Base-by-base conservation (phyloP, 805 yeast genomes). In the Lachancea dasiensis region DNA sequence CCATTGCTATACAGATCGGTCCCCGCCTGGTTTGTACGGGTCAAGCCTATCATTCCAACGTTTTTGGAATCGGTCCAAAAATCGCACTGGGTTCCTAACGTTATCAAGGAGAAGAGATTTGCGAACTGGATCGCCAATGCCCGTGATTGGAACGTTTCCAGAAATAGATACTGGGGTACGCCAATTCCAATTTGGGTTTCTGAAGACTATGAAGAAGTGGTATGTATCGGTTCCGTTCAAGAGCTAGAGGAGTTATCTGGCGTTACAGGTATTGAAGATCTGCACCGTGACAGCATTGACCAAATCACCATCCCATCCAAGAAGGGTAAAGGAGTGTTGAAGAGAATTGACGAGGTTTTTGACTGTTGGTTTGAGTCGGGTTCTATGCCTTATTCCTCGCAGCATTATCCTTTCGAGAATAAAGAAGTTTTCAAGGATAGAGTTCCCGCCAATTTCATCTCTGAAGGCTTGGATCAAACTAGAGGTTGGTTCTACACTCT, bases 281-380 rank as follows among this genome's bases (percentile, higher is more conserved):
- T 92, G 52, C 99, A 92, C 69, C 86, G 98, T 68, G 97, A 92
- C 54, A 73, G 66, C 53, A 87, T 92, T 54, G 99, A 92, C 59
- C 71, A 80, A 45, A 78, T 92, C 60, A 87, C 96, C 45, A 92
- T 92, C 55, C 97, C 97, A 41, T 89, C 97, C 5, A 72, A 79
- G 56, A 63, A 73, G 58, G 97, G 97, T 52, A 87, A 87, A 61
- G 96, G 97, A 50, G 69, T 59, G 16, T 75, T 92, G 65, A 82
- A 68, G 61, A 83, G 99, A 73, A 75, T 92, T 44, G 97, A 90
- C 61, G 97, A 92, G 67, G 99, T 92, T 32, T 92, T 92, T 60
- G 99, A 92, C 69, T 92, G 99, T 72, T 92, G 99, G 99, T 92
- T 92, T 59, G 99, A 92, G 71, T 86, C 96, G 14, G 99, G 99